Base-by-base conservation (phyloP, 176 grass and related monocot species). In the Lolium rigidum region DNA sequence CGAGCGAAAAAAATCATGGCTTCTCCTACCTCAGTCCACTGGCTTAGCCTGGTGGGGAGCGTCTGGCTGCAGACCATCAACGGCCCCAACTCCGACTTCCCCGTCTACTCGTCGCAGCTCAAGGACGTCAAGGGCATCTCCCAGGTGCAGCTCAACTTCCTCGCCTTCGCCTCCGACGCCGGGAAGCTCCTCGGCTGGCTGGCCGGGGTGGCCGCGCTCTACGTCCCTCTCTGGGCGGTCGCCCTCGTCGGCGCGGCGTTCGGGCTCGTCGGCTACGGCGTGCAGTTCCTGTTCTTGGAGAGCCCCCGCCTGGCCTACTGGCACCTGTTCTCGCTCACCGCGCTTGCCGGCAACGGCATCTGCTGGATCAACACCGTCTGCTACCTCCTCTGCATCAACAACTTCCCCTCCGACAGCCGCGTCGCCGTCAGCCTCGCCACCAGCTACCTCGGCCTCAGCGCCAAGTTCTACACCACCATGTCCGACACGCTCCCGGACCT, bases 331-430 rank as follows among this genome's bases (percentile, higher is more conserved):
- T 4, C 60, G 61, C 97, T 99, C 85, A 99, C 94, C 70, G 71
- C 97, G 31, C 77, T 99, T 8, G 94, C 94, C 46, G 97, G 97
- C 9, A 96, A 94, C 51, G 97, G 97, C 77, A 96, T 99, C 79
- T 99, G 97, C 84, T 99, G 97, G 97, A 94, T 99, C 82, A 96
- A 94, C 87, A 99, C 97, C 7, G 97, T 92, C 8, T 99, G 97
- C 87, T 96, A 96, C 86, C 92, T 95, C 82, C 87, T 96, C 70
- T 96, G 88, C 82, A 99, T 99, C 79, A 82, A 67, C 6, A 99
- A 99, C 87, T 99, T 99, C 87, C 43, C 88, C 31, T 87, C 86
- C 7, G 84, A 96, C 60, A 92, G 92, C 90, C 88, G 97, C 54
- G 88, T 94, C 18, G 94, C 87, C 2, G 92, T 96, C 20, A 93